Conservation (phyloP, 495 filamentous ascomycete genomes). For the Apodospora peruviana region DNA sequence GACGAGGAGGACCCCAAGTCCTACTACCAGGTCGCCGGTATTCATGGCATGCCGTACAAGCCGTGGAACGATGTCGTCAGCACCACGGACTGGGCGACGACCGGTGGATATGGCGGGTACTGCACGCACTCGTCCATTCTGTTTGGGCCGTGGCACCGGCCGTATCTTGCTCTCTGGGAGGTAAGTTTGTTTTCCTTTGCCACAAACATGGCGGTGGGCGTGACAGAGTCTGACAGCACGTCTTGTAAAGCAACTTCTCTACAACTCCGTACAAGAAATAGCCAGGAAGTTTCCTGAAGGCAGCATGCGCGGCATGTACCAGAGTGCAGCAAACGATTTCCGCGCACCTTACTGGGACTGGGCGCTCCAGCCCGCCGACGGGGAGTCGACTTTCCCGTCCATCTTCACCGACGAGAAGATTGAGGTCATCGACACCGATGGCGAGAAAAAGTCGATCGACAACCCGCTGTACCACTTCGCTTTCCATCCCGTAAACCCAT, state of each 20-base stretch:
- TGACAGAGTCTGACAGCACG: too few species aligned
- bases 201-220: too few species aligned
- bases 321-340: slow-evolving; percentile 41
- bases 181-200: slow-evolving; percentile 32
- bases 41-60: slow-evolving; percentile 40
- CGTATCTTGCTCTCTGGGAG: slow-evolving; percentile 56
- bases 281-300: slow-evolving; percentile 39
- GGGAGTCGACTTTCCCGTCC: slow-evolving; percentile 20
- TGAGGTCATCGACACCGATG: slow-evolving; percentile 31
- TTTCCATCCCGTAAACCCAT: slow-evolving; percentile 24
- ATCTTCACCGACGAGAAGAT: slow-evolving; percentile 30
- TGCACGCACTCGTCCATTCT: slow-evolving; percentile 61
- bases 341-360: slow-evolving; percentile 56
- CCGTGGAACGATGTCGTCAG: slow-evolving; percentile 32
- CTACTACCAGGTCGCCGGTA: slow-evolving; percentile 37
- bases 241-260: slow-evolving; percentile 58
- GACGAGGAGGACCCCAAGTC: slow-evolving; percentile 16
- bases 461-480: slow-evolving; percentile 36
- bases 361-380: slow-evolving; percentile 31
- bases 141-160: slow-evolving; percentile 64
- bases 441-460: slow-evolving; percentile 19
- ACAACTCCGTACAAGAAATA: slow-evolving; percentile 44
- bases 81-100: slow-evolving; percentile 21
- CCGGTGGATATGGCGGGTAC: slow-evolving; percentile 45
- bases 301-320: slow-evolving; percentile 37